A percentile compares a stretch with the other conserved stretches of the same genome.
Evolutionary conservation across 2,329 filamentous ascomycete species (phyloP).

Genomic region (Chaetomiaceae sp.): DNA sequence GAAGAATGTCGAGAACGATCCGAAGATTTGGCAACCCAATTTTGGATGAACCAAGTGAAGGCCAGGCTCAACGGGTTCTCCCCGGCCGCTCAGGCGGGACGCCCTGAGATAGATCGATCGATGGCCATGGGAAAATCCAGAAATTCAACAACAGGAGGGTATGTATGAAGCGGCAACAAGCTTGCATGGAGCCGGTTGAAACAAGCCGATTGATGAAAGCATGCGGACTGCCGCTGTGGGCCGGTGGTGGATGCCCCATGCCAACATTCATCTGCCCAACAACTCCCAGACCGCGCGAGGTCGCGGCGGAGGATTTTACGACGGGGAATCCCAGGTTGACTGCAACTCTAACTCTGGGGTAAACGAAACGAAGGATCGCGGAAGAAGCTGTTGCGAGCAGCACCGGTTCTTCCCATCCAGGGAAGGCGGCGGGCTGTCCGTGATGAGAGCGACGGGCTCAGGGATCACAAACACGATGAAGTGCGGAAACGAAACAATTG

Average conservation of each 20-base stretch:
- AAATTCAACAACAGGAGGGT: background rate
- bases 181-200: constrained; percentile 10
- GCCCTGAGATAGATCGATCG: background rate
- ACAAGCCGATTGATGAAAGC: constrained; percentile 1
- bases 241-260: background rate
- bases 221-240: constrained; percentile 1
- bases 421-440: no score
- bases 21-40: constrained; percentile 17
- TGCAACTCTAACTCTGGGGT: background rate
- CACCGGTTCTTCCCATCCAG: no score
- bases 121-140: background rate
- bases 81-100: background rate
- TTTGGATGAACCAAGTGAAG: constrained; percentile 17
- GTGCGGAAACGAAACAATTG: constrained; percentile 3
- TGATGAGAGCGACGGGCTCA: no score
- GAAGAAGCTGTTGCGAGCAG: background rate
- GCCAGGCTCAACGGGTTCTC: background rate
- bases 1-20: constrained; percentile 1
- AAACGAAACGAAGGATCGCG: background rate
- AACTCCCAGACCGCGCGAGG: no score
- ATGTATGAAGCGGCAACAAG: background rate
- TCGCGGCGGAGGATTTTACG: background rate
- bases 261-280: no score
- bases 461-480: no score
- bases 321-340: background rate